Base-by-base conservation (phyloP, 495 filamentous ascomycete species). In the Articulospora tetracladia region DNA sequence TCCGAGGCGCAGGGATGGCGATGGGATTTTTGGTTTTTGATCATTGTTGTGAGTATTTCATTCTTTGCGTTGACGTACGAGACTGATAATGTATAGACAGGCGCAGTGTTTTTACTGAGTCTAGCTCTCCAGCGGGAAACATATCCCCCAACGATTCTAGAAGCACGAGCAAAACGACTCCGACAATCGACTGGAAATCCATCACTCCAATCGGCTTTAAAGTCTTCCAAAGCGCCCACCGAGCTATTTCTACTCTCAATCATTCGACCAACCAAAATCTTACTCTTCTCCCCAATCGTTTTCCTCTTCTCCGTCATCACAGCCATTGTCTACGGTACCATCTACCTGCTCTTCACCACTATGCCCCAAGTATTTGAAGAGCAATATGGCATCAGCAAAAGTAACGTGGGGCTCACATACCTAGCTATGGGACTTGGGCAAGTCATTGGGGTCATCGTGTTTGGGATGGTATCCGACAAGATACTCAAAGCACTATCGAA, bases 241-340 rank as follows among this genome's bases (percentile, higher is more conserved):
- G 53, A 52, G 54, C 53, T 32, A 59, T 66, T 62, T 19, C 62
- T 13, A 61, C 55, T 4, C 58, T 61, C 49, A 57, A 65, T 57
- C 48, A 57, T 95, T 84, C 79, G 74, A 77, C 93, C 30, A 85
- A 89, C 7, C 86, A 96, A 55, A 91, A 96, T 72, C 85, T 83
- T 64, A 69, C 84, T 62, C 72, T 85, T 41, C 81, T 83, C 49
- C 87, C 69, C 77, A 23, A 86, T 86, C 59, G 77, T 87, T 30
- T 79, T 85, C 67, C 72, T 73, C 34, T 71, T 89, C 20, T 78
- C 84, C 2, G 26, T 80, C 2, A 88, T 86, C 72, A 84, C 83
- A 77, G 81, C 82, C 59, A 90, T 85, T 67, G 70, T 88, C 30
- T 92, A 89, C 72, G 88, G 88, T 1, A 69, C 87, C 20, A 82